Evolutionary conservation across 2,329 filamentous ascomycete genomes (phyloP), one percentile per base, ranked within the genome.

Genomic region (Aspergillus piperis): DNA sequence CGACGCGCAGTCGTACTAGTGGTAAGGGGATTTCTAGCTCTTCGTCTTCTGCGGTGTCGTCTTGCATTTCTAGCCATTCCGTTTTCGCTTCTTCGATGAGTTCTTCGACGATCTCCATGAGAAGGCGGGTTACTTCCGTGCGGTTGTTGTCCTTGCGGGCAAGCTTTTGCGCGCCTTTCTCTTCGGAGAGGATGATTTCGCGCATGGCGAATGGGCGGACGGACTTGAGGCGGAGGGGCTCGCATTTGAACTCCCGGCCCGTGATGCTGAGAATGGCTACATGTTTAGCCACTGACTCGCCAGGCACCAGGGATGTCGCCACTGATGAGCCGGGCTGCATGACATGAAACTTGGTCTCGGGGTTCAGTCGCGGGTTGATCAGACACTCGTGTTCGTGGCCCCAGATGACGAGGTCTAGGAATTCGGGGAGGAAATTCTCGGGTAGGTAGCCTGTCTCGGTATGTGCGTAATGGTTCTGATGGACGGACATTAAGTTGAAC

Each of bases 241-340:
- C 89, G 11, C 87, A 84, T 49, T 86, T 85, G 75, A 96, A 96
- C 10, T 93, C 86, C 61, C 88, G 90, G 8, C 93, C 94, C 0
- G 88, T 95, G 55, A 99, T 81, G 66, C 84, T 95, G 53, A 98
- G 74, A 19, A 99, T 89, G 1, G 92, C 88, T 6, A 98, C 91
- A 59, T 98, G 90, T 73, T 99, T 99, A 7, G 91, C 82, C 1
- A 92, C 91, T 0, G 95, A 91, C 77, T 99, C 95, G 27, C 93
- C 93, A 0, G 90, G 89, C 8, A 95, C 88, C 0, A 99, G 81
- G 0, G 95, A 98, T 1, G 95, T 99, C 0, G 94, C 95, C 0
- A 99, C 90, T 0, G 95, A 98, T 0, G 95, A 99, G 0, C 95
- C 95, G 0, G 95, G 95, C 70, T 99, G 95, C 86, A 99, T 97